Evolutionary conservation across 169 alveolate genomes (phyloP).

Genomic region (Cryptosporidium parvum): DNA sequence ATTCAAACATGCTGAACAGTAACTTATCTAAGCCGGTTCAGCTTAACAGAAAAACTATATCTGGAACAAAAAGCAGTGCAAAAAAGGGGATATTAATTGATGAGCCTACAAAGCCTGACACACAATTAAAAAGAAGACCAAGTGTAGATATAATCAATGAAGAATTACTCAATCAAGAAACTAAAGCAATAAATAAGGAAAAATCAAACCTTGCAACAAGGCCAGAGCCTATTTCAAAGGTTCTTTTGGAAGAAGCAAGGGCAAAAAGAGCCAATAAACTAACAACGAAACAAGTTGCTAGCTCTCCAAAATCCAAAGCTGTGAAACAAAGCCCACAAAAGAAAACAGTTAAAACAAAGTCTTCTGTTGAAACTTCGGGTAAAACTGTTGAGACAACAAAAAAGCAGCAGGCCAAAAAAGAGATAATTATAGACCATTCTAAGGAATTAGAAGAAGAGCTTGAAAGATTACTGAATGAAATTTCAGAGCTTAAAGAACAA

Average conservation of each 20-base stretch:
- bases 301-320: constrained; percentile 30
- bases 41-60: constrained; percentile 26
- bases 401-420: neutral
- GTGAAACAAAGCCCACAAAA: constrained; percentile 13
- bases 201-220: constrained; percentile 55
- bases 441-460: constrained; percentile 24
- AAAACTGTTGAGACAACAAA: constrained; percentile 5
- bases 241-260: constrained; percentile 58
- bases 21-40: constrained; percentile 69
- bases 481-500: constrained; percentile 8
- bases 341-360: constrained; percentile 15
- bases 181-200: neutral
- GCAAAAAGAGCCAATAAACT: constrained; percentile 56
- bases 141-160: neutral
- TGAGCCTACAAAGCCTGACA: neutral
- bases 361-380: neutral
- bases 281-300: constrained; percentile 8
- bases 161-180: neutral
- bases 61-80: constrained; percentile 20
- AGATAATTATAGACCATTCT: neutral
- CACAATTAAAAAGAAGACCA: constrained; percentile 60
- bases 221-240: constrained; percentile 71
- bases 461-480: constrained; percentile 6
- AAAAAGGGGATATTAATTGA: constrained; percentile 1
- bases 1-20: constrained; percentile 22